Conservation (phyloP, 1,284 basidiomycete species). For the Meripilus lineatus region DNA sequence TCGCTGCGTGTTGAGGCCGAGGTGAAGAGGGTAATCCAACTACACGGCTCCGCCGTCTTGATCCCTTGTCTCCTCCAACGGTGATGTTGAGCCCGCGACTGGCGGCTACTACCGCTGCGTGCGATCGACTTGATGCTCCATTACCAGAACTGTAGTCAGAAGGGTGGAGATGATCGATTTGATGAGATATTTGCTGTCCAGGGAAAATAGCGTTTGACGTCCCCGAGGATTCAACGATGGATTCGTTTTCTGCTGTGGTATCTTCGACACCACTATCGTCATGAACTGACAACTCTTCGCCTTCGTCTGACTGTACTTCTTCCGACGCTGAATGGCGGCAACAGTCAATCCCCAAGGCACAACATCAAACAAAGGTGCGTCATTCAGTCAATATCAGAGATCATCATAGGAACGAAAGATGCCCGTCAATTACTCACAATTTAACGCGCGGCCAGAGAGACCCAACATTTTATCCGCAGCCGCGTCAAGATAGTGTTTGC, state of each 20-base stretch:
- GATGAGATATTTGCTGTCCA: slow-evolving; percentile 8
- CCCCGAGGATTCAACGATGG: slow-evolving; percentile 42
- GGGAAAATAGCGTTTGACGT: slow-evolving; percentile 36
- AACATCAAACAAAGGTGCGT: too few relatives aligned
- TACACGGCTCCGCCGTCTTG: slow-evolving; percentile 52
- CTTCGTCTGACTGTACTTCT: slow-evolving; percentile 62
- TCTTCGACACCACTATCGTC: slow-evolving; percentile 67
- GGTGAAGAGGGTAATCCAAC: slow-evolving; percentile 52
- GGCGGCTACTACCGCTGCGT: slow-evolving; percentile 59
- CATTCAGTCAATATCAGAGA: slow-evolving; percentile 7
- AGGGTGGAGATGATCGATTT: slow-evolving; percentile 12
- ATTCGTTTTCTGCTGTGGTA: slow-evolving; percentile 52
- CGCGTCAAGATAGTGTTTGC: slow-evolving; percentile 71
- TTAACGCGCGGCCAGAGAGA: slow-evolving; percentile 59
- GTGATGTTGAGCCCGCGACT: slow-evolving; percentile 63
- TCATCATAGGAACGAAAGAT: slow-evolving; percentile 10
- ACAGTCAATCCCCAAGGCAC: too few relatives aligned
- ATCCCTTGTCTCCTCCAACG: slow-evolving; percentile 48
- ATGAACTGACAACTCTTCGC: slow-evolving; percentile 57
- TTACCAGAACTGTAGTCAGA: slow-evolving; percentile 13
- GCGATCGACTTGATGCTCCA: slow-evolving; percentile 32
- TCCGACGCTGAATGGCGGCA: slow-evolving; percentile 39
- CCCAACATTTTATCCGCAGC: slow-evolving; percentile 77
- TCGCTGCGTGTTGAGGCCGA: slow-evolving; percentile 19
- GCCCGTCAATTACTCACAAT: slow-evolving; percentile 43